A percentile compares a stretch with the other conserved stretches of the same genome.
Evolutionary conservation across 257 asterid species (phyloP).

Genomic region (Anisodus acutangulus): DNA sequence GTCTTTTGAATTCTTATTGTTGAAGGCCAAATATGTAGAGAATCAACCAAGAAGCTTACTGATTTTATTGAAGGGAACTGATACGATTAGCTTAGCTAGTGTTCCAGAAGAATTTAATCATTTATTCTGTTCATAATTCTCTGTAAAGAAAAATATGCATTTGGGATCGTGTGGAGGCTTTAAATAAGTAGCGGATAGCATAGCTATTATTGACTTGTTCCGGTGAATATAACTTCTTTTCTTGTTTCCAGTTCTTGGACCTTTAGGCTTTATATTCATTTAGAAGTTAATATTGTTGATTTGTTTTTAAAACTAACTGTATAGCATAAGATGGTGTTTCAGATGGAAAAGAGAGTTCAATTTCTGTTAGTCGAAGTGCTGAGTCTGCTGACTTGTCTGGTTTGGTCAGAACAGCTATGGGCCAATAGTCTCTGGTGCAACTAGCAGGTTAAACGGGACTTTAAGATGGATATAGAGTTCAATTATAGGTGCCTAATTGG

Average conservation of each 20-base stretch:
- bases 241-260: neutral
- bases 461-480: slow-evolving; percentile 12
- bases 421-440: slow-evolving; percentile 19
- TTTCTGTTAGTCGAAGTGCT: neutral
- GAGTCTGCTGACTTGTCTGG: slow-evolving; percentile 14
- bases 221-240: slow-evolving; percentile 2
- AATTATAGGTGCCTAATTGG: too few species aligned
- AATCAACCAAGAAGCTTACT: slow-evolving; percentile 19
- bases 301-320: neutral
- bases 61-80: slow-evolving; percentile 17
- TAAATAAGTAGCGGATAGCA: neutral
- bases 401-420: neutral
- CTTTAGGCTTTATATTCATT: neutral
- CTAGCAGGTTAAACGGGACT: neutral
- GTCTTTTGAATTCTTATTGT: neutral
- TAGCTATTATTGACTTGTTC: neutral
- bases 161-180: neutral
- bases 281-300: slow-evolving; percentile 4
- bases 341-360: neutral
- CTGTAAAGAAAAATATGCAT: neutral
- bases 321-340: neutral
- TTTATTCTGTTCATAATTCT: neutral
- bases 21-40: neutral
- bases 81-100: slow-evolving; percentile 11
- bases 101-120: neutral